A percentile compares a stretch with the other conserved stretches of the same genome.
Conservation (phyloP, 2,329 filamentous ascomycete species). For the Monosporascus sp. region DNA sequence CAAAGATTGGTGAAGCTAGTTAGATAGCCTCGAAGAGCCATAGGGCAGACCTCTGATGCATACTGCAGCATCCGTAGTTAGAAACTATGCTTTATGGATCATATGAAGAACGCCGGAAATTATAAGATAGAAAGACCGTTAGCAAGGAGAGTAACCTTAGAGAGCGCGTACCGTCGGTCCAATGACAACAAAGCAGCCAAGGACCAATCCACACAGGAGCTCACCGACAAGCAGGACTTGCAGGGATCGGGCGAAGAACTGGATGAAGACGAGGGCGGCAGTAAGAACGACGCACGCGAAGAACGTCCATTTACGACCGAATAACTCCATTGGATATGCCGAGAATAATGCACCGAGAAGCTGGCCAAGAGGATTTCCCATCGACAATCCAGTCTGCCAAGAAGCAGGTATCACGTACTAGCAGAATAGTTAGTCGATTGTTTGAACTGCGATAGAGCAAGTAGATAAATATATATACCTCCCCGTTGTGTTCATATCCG, state of each 20-base stretch:
- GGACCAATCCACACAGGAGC: slow-evolving; percentile 54
- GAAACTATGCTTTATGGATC: too few relatives aligned
- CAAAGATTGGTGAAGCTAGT: slow-evolving; percentile 58
- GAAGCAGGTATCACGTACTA: slow-evolving; percentile 29
- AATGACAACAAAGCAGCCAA: slow-evolving; percentile 57
- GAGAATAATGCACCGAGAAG: slow-evolving; percentile 49
- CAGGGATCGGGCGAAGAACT: slow-evolving; percentile 56
- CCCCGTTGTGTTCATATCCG: slow-evolving; percentile 23
- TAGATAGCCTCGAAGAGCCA: slow-evolving; percentile 50
- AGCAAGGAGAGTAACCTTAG: too few relatives aligned
- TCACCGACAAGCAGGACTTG: slow-evolving; percentile 54
- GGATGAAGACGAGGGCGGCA: slow-evolving; percentile 52
- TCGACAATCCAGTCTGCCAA: slow-evolving; percentile 43
- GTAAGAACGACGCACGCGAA: slow-evolving; percentile 40
- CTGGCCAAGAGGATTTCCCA: slow-evolving; percentile 53
- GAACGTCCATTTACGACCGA: slow-evolving; percentile 41
- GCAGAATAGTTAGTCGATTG: not conserved
- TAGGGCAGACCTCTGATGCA: slow-evolving; percentile 55
- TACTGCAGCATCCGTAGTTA: slow-evolving; percentile 28
- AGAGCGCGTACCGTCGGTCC: slow-evolving; percentile 35
- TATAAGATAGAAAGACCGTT: too few relatives aligned
- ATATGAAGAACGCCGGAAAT: too few relatives aligned
- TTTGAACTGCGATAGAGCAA: not conserved
- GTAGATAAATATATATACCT: slow-evolving; percentile 18
- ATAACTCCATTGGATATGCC: slow-evolving; percentile 41